Evolutionary conservation across 768 basidiomycete species (phyloP), one percentile per base, ranked within the genome.

Genomic region (Auriculariales sp.): DNA sequence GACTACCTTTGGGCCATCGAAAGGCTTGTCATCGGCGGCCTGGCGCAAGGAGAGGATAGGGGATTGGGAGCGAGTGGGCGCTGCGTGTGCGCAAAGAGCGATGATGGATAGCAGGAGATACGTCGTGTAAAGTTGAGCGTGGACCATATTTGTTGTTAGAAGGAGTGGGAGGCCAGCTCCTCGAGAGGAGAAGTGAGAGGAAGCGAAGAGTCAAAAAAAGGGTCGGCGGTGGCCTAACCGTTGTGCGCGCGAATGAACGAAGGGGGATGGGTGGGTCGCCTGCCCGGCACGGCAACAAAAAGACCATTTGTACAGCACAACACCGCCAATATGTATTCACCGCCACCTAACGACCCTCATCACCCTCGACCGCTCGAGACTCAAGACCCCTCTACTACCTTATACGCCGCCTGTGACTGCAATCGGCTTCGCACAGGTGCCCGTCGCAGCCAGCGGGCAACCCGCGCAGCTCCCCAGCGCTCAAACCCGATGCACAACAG

Each of bases 331-430:
- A 49, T 27, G 27, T 53, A 45, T 17, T 31, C 34, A 51, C 9
- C 3, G 25, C 22, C 19, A n/a, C 19, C 28, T 25, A 30, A 19
- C 45, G 31, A 54, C 28, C 58, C 59, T 47, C 78, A 82, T 78
- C 29, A 77, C 80, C n/a, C n/a, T n/a, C n/a, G n/a, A n/a, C n/a
- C n/a, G n/a, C n/a, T n/a, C n/a, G n/a, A n/a, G n/a, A n/a, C n/a
- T n/a, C n/a, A n/a, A n/a, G 19, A 24, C 39, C 80, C 78, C 57
- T 90, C 87, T 2, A 98, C 79, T 7, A 74, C 70, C 66, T 92
- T 93, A 73, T 98, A 98, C 46, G 74, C 65, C 61, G 90, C 90
- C 3, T 81, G 83, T 12, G 78, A 78, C 42, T 69, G 68, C 45
- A 68, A 68, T 51, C 82, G 68, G 52, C 75, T 65, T 50, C 69